These are phyloP conservation scores for Pyricularia grisea DNA, from an alignment of 2,329 filamentous ascomycete genomes.

Conservation along the genomic window DNA sequence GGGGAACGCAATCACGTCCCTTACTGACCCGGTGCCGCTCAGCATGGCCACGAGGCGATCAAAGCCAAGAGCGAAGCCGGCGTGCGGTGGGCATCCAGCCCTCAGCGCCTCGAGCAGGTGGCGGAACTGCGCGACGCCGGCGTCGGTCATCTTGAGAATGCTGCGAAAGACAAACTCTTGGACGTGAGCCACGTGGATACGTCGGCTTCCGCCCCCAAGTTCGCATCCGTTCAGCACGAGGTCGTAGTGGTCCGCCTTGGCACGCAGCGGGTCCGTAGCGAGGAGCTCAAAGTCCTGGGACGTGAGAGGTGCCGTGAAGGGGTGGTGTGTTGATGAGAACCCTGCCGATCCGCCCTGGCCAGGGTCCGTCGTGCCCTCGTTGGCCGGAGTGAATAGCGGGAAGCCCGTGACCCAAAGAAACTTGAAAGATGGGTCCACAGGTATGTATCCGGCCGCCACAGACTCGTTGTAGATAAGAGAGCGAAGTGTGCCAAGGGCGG, in stretches of 20 bases:
- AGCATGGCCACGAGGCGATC: conserved; percentile 78
- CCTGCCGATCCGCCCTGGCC: conserved; percentile 77
- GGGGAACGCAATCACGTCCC: conserved; percentile 94
- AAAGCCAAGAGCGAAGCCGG: conserved; percentile 86
- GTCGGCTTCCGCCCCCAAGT: conserved; percentile 82
- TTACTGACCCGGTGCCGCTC: conserved; percentile 64
- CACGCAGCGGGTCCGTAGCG: conserved; percentile 59
- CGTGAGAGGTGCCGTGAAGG: conserved; percentile 81
- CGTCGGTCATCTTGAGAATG: conserved; percentile 67
- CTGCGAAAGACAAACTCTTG: conserved; percentile 81
- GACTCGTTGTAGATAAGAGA: conserved; percentile 60
- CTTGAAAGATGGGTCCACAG: conserved; percentile 38
- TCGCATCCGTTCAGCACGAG: conserved; percentile 93
- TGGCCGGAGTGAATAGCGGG: conserved; percentile 77
- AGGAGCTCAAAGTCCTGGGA: conserved; percentile 65
- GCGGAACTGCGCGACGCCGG: conserved; percentile 68
- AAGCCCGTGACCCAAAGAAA: conserved; percentile 88
- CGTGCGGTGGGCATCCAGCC: conserved; percentile 87
- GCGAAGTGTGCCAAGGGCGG: conserved; percentile 62
- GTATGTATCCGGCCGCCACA: conserved; percentile 50
- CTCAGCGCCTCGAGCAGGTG: conserved; percentile 77
- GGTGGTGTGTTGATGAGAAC: conserved; percentile 84
- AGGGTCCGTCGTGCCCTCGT: conserved; percentile 43
- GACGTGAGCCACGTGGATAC: conserved; percentile 77
- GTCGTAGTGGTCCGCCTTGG: conserved; percentile 84